Evolutionary conservation across 371 early-diverging fungal genomes (phyloP), one percentile per base, ranked within the genome.

Genomic region (Fennellomyces sp.): DNA sequence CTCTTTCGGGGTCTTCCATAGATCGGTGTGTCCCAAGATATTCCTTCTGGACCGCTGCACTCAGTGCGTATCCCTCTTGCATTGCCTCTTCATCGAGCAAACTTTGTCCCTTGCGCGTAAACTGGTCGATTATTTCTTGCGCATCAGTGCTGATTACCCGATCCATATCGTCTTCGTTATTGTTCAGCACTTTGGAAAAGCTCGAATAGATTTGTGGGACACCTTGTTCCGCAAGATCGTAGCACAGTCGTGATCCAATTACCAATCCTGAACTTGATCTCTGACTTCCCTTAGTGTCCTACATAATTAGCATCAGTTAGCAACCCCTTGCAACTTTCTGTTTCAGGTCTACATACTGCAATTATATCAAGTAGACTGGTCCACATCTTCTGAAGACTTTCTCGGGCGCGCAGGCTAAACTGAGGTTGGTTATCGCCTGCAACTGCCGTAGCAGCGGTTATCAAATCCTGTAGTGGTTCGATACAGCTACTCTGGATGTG

Each of bases 161-260:
- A 29, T 68, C 68, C 11, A 73, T 53, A 8, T 27, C 13, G 6
- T 39, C 21, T 41, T 36, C 50, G 30, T 38, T 31, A 28, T 52
- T 48, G 36, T 60, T 62, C 31, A 76, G 33, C 23, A 70, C 62
- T 27, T 66, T 70, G 19, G 81, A 81, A 31, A 76, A 59, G 0
- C 53, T 59, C 15, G 57, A 64, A 61, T 85, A 85, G 4, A 73
- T 27, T 41, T 78, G 75, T 21, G 69, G 65, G 4, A 81, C 70
- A 0, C 66, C 63, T 19, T 72, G 60, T 25, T 76, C 77, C 2
- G 82, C 75, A 5, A 83, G 45, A 50, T 83, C 75, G 35, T 82
- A 79, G 52, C 80, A 82, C 15, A 85, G 65, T 7, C 80, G 78
- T 15, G 86, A 82, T 38, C 69, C 49, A 13, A 61, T 47, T 5